Evolutionary conservation across 2,329 filamentous ascomycete species (phyloP), one percentile per base, ranked within the genome.

Genomic region (Phyllosticta capitalensis): DNA sequence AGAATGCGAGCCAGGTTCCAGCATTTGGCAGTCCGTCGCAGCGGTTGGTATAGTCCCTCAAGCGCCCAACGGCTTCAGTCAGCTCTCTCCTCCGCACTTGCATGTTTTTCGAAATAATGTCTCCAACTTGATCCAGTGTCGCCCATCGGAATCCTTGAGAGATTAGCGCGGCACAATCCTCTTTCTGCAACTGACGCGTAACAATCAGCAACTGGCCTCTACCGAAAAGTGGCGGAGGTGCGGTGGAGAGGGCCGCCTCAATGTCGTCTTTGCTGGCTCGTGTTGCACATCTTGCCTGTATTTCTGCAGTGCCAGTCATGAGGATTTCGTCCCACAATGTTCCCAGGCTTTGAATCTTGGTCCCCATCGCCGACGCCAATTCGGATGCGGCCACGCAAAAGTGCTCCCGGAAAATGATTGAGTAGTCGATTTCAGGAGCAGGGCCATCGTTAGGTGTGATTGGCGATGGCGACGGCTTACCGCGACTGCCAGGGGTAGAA

Each of bases 161-260:
- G 63, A 86, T 81, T 14, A 95, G 78, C 26, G 81, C 80, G 56
- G 83, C 79, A 0, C 82, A 78, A 38, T 91, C 88, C 0, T 79
- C 75, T 33, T 77, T 76, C 33, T 77, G 76, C 1, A 88, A 78
- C 51, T 80, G 80, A 10, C 85, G 87, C 5, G 91, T 86, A 9
- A 95, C 80, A 66, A 95, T 91, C 70, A 96, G 83, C 52, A 95
- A 79, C 58, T 92, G 89, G 0, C 91, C 90, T 61, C 84, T 85
- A 3, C 87, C 87, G 45, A 84, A 80, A 0, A 76, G 62, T 22
- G 72, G 68, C 1, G 70, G 66, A 30, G 72, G 68, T 1, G 70
- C 65, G 28, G 66, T 68, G 1, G 65, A 60, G 4, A 70, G 61
- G 4, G 70, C 74, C 5, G 71, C 64, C 62, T 80, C 77, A 0